Percentiles rank a stretch among this genome's conserved stretches.
phyloP scores from a whole-genome alignment of 2,329 filamentous ascomycete species.

The Apiospora arundinis region DNA sequence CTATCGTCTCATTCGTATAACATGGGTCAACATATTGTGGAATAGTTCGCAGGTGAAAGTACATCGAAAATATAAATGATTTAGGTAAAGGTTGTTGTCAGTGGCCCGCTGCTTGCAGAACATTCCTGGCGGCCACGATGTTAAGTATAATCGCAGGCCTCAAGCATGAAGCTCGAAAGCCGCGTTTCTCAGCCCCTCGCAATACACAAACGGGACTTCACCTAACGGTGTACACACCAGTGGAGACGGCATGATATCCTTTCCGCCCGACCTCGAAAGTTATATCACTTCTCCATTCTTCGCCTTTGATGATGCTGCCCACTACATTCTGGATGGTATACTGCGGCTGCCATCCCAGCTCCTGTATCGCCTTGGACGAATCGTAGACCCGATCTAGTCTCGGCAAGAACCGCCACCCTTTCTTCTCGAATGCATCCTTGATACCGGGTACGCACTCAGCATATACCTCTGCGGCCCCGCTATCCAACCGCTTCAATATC shows the following conservation, averaged over 20 bases:
- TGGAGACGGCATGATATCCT: slow-evolving; percentile 51
- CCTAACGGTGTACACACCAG: slow-evolving; percentile 49
- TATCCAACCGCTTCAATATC: slow-evolving; percentile 43
- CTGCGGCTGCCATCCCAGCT: slow-evolving; percentile 50
- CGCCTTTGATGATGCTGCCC: slow-evolving; percentile 41
- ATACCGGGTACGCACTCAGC: slow-evolving; percentile 34
- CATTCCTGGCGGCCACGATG: background rate
- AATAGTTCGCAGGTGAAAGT: background rate
- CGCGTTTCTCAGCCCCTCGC: background rate
- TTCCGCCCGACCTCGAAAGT: slow-evolving; percentile 47
- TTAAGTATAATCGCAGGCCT: background rate
- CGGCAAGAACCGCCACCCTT: slow-evolving; percentile 45
- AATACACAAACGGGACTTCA: background rate
- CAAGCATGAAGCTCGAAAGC: background rate
- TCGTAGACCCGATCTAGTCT: slow-evolving; percentile 54
- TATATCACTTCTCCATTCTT: slow-evolving; percentile 48
- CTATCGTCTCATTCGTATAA: background rate
- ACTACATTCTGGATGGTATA: slow-evolving; percentile 48
- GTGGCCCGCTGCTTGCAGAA: background rate
- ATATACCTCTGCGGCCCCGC: slow-evolving; percentile 41
- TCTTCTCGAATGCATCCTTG: slow-evolving; percentile 39
- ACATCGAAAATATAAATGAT: background rate
- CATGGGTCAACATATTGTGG: background rate
- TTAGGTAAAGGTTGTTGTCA: background rate
- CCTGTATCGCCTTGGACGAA: slow-evolving; percentile 46